Percentiles rank a stretch among this genome's conserved stretches.
Evolutionary conservation across 345 rosid genomes (phyloP).

Genomic region (Populus pruinosa): DNA sequence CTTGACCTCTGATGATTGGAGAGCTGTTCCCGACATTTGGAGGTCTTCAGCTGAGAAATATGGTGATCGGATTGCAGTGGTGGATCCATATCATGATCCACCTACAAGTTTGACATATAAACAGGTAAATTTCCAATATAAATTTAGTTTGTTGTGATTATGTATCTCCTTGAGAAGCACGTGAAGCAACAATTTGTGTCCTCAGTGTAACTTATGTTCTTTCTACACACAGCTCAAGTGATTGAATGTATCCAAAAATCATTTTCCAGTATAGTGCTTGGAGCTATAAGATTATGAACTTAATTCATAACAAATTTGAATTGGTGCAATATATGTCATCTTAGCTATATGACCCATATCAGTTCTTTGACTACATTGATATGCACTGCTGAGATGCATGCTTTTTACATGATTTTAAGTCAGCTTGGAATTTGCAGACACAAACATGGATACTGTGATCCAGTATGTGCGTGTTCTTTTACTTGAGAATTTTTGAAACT

Average conservation of each 20-base stretch:
- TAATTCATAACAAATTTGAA: neutral
- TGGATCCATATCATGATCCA: slow-evolving; percentile 86
- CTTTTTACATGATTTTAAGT: neutral
- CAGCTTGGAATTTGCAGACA: neutral
- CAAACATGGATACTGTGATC: neutral
- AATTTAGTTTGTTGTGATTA: neutral
- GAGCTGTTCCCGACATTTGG: slow-evolving; percentile 90
- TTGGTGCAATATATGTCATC: neutral
- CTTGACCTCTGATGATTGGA: slow-evolving; percentile 57
- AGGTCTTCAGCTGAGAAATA: slow-evolving; percentile 75
- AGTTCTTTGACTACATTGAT: neutral
- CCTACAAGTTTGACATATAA: slow-evolving; percentile 72
- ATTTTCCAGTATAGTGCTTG: neutral
- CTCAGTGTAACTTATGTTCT: neutral
- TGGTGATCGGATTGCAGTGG: slow-evolving; percentile 67
- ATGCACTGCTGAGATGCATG: neutral
- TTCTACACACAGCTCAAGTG: neutral
- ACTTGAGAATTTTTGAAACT: neutral
- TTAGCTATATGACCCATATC: neutral
- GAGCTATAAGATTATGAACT: neutral
- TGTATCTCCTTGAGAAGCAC: neutral
- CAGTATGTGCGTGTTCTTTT: neutral
- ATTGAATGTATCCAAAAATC: neutral
- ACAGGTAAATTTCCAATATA: slow-evolving; percentile 42
- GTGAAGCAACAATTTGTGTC: neutral